phyloP scores from a whole-genome alignment of 306 rosid species.

The Citrullus amarus region DNA sequence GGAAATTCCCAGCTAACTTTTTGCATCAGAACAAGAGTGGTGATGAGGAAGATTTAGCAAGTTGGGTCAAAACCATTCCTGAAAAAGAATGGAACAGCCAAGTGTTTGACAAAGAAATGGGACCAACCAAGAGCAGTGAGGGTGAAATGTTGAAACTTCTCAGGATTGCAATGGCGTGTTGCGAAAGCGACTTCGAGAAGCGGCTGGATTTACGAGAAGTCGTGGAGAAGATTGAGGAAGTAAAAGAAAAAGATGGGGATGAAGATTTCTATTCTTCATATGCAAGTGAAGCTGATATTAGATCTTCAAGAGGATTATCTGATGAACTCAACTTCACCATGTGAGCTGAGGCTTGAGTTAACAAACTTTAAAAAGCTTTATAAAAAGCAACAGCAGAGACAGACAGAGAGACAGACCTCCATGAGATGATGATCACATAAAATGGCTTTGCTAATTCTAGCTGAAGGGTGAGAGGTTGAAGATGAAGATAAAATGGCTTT shows the following conservation, averaged over 20 bases:
- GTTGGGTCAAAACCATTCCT: slow-evolving; percentile 43
- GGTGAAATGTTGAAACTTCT: slow-evolving; percentile 55
- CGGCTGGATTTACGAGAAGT: slow-evolving; percentile 60
- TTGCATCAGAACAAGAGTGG: slow-evolving; percentile 46
- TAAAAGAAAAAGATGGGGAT: slow-evolving; percentile 31
- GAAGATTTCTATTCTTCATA: slow-evolving; percentile 19
- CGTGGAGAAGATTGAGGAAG: slow-evolving; percentile 44
- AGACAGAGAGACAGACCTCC: background rate
- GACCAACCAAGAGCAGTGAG: slow-evolving; percentile 19
- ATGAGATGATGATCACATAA: background rate
- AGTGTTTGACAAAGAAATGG: slow-evolving; percentile 56
- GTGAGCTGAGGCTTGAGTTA: background rate
- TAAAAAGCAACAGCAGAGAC: background rate
- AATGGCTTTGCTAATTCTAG: background rate
- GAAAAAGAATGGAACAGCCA: slow-evolving; percentile 37
- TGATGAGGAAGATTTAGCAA: slow-evolving; percentile 39
- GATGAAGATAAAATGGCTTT: background rate
- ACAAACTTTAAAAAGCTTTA: background rate
- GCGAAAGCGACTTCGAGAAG: slow-evolving; percentile 58
- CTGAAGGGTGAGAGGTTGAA: background rate
- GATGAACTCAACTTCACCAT: slow-evolving; percentile 17
- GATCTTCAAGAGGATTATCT: slow-evolving; percentile 15
- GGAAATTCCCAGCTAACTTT: slow-evolving; percentile 41
- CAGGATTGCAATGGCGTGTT: slow-evolving; percentile 51
- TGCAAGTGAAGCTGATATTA: slow-evolving; percentile 29